These are phyloP conservation scores for Escovopsis sp. DNA, from an alignment of 2,329 filamentous ascomycete genomes.

Conservation along the genomic window DNA sequence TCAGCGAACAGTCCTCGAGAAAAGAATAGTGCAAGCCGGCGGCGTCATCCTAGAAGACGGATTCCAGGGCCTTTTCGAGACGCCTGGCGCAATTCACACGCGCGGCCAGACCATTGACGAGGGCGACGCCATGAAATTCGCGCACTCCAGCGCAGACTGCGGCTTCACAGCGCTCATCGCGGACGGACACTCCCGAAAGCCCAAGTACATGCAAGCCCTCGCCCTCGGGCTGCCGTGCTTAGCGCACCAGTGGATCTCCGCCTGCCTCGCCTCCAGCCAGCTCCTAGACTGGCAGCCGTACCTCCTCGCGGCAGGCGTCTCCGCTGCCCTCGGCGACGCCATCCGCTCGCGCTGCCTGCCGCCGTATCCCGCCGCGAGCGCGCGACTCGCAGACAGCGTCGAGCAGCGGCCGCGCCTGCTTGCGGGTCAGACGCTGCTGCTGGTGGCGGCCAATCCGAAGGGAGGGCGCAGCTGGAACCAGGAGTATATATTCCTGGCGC, in stretches of 20 bases:
- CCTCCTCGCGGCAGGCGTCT: conserved; percentile 72
- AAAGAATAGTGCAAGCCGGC: conserved; percentile 53
- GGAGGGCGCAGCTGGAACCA: conserved; percentile 48
- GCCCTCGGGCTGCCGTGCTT: conserved; percentile 81
- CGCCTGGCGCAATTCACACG: conserved; percentile 19
- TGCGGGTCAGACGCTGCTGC: conserved; percentile 47
- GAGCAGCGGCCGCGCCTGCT: conserved; percentile 47
- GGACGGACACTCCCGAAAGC: conserved; percentile 69
- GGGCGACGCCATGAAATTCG: conserved; percentile 33
- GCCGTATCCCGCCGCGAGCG: conserved; percentile 41
- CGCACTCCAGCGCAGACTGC: conserved; percentile 31
- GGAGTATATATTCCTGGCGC: conserved; percentile 66
- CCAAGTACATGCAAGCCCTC: conserved; percentile 89
- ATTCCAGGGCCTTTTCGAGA: conserved; percentile 67
- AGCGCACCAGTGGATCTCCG: conserved; percentile 63
- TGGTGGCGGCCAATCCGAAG: conserved; percentile 45
- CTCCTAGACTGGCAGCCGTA: conserved; percentile 67
- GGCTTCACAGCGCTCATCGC: conserved; percentile 79
- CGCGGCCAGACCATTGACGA: conserved; percentile 16
- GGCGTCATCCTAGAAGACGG: conserved; percentile 57
- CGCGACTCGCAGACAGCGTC: conserved; percentile 42
- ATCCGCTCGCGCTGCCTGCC: conserved; percentile 57
- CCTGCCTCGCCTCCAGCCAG: conserved; percentile 46
- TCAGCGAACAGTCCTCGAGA: conserved; percentile 33
- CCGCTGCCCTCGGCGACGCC: conserved; percentile 58